Conservation (phyloP, 2,329 filamentous ascomycete genomes). For the Grosmannia serpens region DNA sequence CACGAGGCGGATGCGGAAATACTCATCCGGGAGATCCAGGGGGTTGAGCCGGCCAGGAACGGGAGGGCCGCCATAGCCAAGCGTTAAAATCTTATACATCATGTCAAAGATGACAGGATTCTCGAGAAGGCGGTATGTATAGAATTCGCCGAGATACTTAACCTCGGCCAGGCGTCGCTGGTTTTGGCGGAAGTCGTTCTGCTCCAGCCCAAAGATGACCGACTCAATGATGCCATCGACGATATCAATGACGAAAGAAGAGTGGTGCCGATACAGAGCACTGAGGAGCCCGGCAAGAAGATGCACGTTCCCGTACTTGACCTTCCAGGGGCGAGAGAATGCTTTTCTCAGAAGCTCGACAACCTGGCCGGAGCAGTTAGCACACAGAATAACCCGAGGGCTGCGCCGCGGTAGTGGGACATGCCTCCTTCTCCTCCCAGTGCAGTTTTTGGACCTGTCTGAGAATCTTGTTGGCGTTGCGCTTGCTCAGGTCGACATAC, state of each 20-base stretch:
- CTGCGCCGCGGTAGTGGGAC: neutral
- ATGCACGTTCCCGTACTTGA: conserved; percentile 96
- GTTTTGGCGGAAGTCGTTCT: conserved; percentile 96
- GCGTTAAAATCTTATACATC: conserved; percentile 87
- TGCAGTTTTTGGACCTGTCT: conserved; percentile 93
- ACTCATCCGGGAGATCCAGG: conserved; percentile 85
- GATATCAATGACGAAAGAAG: conserved; percentile 78
- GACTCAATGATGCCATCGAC: conserved; percentile 88
- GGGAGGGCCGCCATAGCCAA: conserved; percentile 79
- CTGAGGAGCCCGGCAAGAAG: conserved; percentile 82
- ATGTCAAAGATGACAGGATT: conserved; percentile 92
- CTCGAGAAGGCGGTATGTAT: conserved; percentile 95
- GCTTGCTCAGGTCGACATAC: conserved; percentile 87
- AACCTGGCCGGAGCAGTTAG: conserved; percentile 12
- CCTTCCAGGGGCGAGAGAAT: conserved; percentile 91
- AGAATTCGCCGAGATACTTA: conserved; percentile 91
- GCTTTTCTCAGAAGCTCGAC: conserved; percentile 58
- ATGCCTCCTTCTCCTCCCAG: conserved; percentile 84
- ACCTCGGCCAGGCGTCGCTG: conserved; percentile 90
- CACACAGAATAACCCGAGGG: neutral
- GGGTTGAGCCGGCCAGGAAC: conserved; percentile 64
- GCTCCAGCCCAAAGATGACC: conserved; percentile 76
- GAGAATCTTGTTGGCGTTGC: conserved; percentile 84
- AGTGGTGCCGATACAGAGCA: conserved; percentile 83
- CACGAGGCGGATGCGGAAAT: conserved; percentile 85